Conservation (phyloP, 768 basidiomycete species). For the Cyclocybe cylindracea region DNA sequence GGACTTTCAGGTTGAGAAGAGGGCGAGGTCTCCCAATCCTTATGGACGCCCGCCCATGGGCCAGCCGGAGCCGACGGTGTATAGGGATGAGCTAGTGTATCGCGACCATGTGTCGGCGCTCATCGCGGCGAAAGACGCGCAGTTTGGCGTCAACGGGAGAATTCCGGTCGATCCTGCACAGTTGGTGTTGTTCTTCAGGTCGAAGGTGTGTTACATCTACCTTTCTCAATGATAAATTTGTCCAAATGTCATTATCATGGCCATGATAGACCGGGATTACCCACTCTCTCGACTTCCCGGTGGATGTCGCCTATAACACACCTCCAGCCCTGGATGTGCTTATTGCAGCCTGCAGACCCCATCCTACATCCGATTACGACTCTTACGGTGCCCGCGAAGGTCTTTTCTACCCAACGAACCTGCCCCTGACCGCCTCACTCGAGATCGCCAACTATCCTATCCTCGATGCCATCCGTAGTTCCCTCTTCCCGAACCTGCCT, state of each 20-base stretch:
- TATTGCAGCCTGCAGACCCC: conserved; percentile 71
- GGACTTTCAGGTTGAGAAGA: conserved; percentile 71
- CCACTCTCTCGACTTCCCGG: conserved; percentile 80
- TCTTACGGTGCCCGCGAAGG: conserved; percentile 63
- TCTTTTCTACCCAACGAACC: conserved; percentile 69
- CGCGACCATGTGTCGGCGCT: conserved; percentile 57
- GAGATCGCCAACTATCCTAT: conserved; percentile 84
- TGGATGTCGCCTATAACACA: conserved; percentile 72
- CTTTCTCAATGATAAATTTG: background rate
- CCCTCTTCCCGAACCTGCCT: conserved; percentile 73
- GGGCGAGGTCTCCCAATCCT: conserved; percentile 34
- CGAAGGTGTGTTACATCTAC: conserved; percentile 53
- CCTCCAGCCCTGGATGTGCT: conserved; percentile 81
- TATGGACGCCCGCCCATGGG: conserved; percentile 33
- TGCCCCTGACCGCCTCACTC: conserved; percentile 73
- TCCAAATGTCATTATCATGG: background rate
- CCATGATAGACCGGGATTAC: conserved; percentile 68
- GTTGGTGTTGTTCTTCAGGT: conserved; percentile 75
- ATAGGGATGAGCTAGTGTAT: conserved; percentile 53
- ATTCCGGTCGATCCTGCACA: conserved; percentile 71
- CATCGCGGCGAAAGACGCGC: conserved; percentile 57
- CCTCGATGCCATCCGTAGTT: conserved; percentile 70
- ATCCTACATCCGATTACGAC: conserved; percentile 52
- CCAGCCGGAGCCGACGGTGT: conserved; percentile 27
- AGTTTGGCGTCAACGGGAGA: conserved; percentile 66